Base-by-base conservation (phyloP, 2,329 filamentous ascomycete species). In the Hypoxylon sp. region DNA sequence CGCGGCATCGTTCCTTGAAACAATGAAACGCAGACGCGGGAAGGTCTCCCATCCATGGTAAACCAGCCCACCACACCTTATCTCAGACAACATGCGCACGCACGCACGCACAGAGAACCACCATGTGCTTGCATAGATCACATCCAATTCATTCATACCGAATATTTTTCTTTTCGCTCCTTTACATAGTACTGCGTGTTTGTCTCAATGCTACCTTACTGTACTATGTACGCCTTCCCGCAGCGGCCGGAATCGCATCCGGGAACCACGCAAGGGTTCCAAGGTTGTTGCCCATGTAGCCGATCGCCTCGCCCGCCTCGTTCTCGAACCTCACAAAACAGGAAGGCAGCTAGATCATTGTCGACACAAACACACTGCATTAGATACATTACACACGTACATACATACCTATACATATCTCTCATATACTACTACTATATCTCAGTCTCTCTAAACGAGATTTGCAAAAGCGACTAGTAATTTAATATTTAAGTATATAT, bases 191-290 rank as follows among this genome's bases (percentile, higher is more conserved):
- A 11, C 38, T 50, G 21, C 21, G 38, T 61, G 61, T 60, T 50
- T 60, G 34, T 61, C 43, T 55, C 62, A 36, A 68, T 65, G 58
- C 65, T 57, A 66, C 63, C 56, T 41, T 13, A 25, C 50, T 19
- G n/a, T 21, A 43, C 41, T 28, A n/a, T n/a, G 10, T 28, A 49
- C 55, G 28, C 45, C 38, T 60, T 60, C 58, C 66, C 66, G 66
- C 63, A 60, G 59, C 63, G 52, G 58, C 66, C 63, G 66, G 63
- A 53, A 66, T 32, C 34, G n/a, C 66, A 66, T 66, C 66, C 63
- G 62, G 41, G 48, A 21, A n/a, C n/a, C 11, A 63, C 51, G 62
- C 62, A 68, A 65, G 66, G 65, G 61, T 50, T 19, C n/a, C n/a
- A n/a, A n/a, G n/a, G n/a, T 11, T 23, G 19, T 13, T 13, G 23